Evolutionary conservation across 2,329 filamentous ascomycete species (phyloP), one percentile per base, ranked within the genome.

Genomic region (Allantophomopsis lycopodina): DNA sequence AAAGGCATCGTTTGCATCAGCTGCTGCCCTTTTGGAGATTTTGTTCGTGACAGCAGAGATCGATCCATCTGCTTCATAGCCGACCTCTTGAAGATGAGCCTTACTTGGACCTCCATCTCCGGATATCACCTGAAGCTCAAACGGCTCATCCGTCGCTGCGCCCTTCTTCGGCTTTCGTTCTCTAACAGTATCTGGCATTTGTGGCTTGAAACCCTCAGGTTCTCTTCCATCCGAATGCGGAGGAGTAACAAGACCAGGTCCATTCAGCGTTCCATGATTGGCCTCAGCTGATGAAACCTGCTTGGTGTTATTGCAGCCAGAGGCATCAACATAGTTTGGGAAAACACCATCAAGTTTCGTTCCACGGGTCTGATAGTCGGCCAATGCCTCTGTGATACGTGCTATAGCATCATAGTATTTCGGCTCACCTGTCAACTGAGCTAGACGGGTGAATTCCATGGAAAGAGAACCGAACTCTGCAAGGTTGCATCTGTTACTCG

Each of bases 351-450:
- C 76, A 7, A 94, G 63, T 1, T 82, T 88, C 3, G 65, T 61
- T 5, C 67, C 71, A 2, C 64, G 63, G 49, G 77, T 73, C 60
- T 94, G 85, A 61, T 79, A 76, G 38, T 79, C 72, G 45, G 87
- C 73, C 18, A 95, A 68, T 7, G 79, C 79, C 53, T 94, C 68
- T 14, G 85, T 93, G 50, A 95, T 83, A 43, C 87, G 79, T 37
- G 85, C 83, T 44, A 94, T 69, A 13, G 86, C 87, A 60, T 94
- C 88, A 54, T 93, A 95, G 60, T 93, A 95, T 55, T 79, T 87
- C 48, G 79, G 61, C 43, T 89, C 68, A 42, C 76, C 75, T 0
- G 88, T 94, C 46, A 95, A 65, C 58, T 95, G 88, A 7, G 87
- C 83, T 35, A 95, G 68, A 13, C 86, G 75, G 1, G 86, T 94